A percentile compares a stretch with the other conserved stretches of the same genome.
Evolutionary conservation across 148 eudicot genomes (phyloP).

Genomic region (Heliamphora exappendiculata): DNA sequence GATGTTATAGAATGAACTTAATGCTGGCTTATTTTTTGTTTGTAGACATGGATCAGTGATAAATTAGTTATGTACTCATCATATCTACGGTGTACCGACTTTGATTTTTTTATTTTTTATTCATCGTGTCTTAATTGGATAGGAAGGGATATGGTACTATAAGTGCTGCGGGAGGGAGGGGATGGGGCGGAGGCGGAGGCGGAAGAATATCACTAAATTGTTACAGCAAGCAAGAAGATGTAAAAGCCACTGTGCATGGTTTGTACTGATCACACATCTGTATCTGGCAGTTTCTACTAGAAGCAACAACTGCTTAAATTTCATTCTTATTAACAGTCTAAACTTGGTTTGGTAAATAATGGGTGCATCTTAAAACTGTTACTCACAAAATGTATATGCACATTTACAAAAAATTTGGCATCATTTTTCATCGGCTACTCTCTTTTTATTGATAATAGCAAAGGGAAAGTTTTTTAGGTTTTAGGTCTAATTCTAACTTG

Average conservation of each 20-base stretch:
- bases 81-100: not conserved
- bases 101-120: not conserved
- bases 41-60: not conserved
- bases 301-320: conserved; percentile 7
- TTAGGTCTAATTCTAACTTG: not conserved
- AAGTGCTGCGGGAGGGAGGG: conserved; percentile 86
- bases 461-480: not conserved
- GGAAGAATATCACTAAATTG: conserved; percentile 69
- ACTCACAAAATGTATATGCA: not conserved
- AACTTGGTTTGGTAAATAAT: not conserved
- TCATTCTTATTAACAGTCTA: not conserved
- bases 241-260: conserved; percentile 68
- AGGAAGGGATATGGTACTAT: conserved; percentile 73
- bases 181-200: conserved; percentile 92
- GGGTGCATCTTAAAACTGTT: not conserved
- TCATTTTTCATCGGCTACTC: not conserved
- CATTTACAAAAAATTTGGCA: not conserved
- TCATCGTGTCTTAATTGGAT: conserved; percentile 14
- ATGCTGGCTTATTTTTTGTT: not conserved
- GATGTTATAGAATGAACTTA: not conserved
- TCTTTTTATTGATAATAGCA: not conserved
- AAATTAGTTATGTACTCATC: not conserved
- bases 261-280: conserved; percentile 21
- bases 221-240: conserved; percentile 71
- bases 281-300: conserved; percentile 9